Base-by-base conservation (phyloP, 2,329 filamentous ascomycete species). In the Ambrosiella cleistominuta region DNA sequence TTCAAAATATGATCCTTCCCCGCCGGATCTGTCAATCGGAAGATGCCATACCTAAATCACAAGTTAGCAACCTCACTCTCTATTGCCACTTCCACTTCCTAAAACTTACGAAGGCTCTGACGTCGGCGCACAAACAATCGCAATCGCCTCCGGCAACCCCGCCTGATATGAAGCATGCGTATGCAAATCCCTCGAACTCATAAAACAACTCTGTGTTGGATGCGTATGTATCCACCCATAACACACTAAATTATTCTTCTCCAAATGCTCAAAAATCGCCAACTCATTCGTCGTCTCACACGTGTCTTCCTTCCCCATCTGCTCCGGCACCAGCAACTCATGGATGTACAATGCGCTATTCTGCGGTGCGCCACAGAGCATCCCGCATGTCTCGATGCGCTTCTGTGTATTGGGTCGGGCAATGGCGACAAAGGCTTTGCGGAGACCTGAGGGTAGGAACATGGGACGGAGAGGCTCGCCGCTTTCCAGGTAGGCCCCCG, bases 201-300 rank as follows among this genome's bases (percentile, higher is more conserved):
- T 94, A 68, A 98, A 98, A 70, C 93, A 98, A 0, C 88, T 94
- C 71, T 98, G 93, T 0, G 85, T 88, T 0, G 93, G 93, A 68
- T 98, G 93, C 0, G 93, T 98, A 68, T 98, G 93, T 61, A 98
- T 98, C 93, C 93, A 98, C 44, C 91, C 91, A 4, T 95, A 77
- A 57, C 95, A 82, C 69, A 95, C 80, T 40, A 97, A 71, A 61
- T 94, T 86, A 66, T 95, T 81, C 4, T 76, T 77, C 64, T 93
- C 86, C 66, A 90, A 94, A 68, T 91, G 96, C 59, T 95, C 88
- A 64, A 96, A 90, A 36, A 96, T 76, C 0, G 82, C 81, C 37
- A 80, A 79, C 68, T 95, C 89, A 63, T 96, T 93, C 53, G 88
- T 81, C 17, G 88, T 97, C 70, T 97, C 91, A 68, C 93, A 98